Conservation (phyloP, 345 rosid species). For the Eucalyptus camaldulensis region DNA sequence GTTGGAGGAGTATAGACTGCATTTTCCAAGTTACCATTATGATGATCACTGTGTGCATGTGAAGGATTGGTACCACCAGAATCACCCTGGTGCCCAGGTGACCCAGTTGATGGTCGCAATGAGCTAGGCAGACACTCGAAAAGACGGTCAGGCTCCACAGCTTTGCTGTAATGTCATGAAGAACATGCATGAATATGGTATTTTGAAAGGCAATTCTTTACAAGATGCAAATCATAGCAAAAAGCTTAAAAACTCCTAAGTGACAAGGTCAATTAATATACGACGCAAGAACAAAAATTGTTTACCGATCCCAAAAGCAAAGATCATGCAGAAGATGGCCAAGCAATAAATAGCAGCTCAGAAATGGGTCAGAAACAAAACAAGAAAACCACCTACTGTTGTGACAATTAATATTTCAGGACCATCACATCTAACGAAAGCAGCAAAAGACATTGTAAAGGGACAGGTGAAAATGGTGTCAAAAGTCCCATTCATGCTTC, state of each 20-base stretch:
- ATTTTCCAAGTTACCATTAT: slow-evolving; percentile 36
- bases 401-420: background rate
- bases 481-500: background rate
- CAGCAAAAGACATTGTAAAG: background rate
- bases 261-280: background rate
- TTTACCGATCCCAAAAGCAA: background rate
- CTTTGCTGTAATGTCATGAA: slow-evolving; percentile 46
- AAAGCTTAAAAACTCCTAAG: background rate
- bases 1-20: slow-evolving; percentile 66
- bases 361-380: background rate
- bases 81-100: slow-evolving; percentile 33
- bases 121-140: slow-evolving; percentile 94
- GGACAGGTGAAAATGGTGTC: background rate
- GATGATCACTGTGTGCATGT: slow-evolving; percentile 39
- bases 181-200: background rate
- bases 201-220: background rate
- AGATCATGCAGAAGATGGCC: background rate
- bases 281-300: background rate
- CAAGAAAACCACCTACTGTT: background rate
- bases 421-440: background rate
- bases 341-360: background rate
- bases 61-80: slow-evolving; percentile 28
- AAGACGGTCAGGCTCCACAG: slow-evolving; percentile 93
- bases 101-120: slow-evolving; percentile 69
- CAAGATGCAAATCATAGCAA: background rate